Percentiles rank a stretch among this genome's conserved stretches.
These are phyloP conservation scores for Diaporthe longicolla DNA, from an alignment of 2,329 filamentous ascomycete species.

Conservation along the genomic window DNA sequence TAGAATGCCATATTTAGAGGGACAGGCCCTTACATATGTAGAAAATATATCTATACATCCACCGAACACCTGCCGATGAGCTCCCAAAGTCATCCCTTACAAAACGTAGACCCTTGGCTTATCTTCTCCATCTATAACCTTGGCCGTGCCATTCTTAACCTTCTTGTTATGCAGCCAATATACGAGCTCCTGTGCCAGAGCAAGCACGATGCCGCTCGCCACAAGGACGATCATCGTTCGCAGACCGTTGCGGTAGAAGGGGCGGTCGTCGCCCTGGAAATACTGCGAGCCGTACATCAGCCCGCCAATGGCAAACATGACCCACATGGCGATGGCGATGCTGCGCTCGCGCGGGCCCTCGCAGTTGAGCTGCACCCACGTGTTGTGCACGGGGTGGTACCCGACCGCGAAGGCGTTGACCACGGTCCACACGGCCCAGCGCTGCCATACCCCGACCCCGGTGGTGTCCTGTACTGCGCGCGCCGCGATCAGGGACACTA, in stretches of 20 bases:
- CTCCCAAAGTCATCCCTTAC: background rate
- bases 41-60: no score
- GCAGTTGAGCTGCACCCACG: constrained; percentile 68
- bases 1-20: no score
- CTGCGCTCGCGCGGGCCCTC: constrained; percentile 60
- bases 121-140: background rate
- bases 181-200: constrained; percentile 27
- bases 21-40: no score
- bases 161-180: constrained; percentile 32
- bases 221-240: constrained; percentile 16
- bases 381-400: constrained; percentile 67
- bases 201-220: constrained; percentile 10
- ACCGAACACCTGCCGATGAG: no score
- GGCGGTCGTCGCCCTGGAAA: constrained; percentile 45
- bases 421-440: constrained; percentile 65
- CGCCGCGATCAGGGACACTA: constrained; percentile 59
- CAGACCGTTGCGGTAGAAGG: constrained; percentile 36
- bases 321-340: constrained; percentile 59
- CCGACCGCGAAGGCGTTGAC: constrained; percentile 66
- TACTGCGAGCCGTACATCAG: constrained; percentile 49
- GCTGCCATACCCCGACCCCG: constrained; percentile 60
- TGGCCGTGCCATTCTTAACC: background rate
- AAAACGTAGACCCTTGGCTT: constrained; percentile 19
- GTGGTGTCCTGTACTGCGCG: constrained; percentile 57
- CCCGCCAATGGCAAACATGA: constrained; percentile 47